Conservation (phyloP, 1,139 yeast genomes). For the Kodamaea arcana region DNA sequence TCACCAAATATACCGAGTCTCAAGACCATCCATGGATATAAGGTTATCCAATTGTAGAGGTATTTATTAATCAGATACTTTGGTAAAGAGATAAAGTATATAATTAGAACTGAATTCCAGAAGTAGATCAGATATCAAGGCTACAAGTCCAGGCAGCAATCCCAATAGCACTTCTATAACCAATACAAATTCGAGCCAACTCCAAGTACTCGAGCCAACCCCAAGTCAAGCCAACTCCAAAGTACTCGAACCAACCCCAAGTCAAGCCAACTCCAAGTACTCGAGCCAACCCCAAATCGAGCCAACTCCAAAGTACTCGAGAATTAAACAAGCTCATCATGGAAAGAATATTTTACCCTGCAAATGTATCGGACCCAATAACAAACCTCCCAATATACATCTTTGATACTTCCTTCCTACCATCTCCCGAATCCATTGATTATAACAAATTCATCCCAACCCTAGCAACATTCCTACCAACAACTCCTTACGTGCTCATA, state of each 20-base stretch:
- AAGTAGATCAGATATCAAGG: too few relatives aligned
- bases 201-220: background rate
- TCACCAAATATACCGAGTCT: too few relatives aligned
- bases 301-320: background rate
- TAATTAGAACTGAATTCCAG: too few relatives aligned
- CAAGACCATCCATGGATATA: too few relatives aligned
- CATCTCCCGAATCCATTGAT: conserved; percentile 46
- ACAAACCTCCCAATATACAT: conserved; percentile 64
- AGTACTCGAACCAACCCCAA: too few relatives aligned
- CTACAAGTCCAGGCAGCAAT: too few relatives aligned
- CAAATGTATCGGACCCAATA: conserved; percentile 57
- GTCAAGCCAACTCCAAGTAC: background rate
- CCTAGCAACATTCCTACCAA: conserved; percentile 45
- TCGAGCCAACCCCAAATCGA: background rate
- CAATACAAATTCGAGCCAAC: too few relatives aligned
- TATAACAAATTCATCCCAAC: conserved; percentile 41
- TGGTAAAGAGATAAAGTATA: too few relatives aligned
- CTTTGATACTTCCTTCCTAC: conserved; percentile 73
- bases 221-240: background rate
- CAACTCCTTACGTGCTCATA: conserved; percentile 56
- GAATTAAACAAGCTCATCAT: conserved; percentile 17
- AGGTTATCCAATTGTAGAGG: too few relatives aligned
- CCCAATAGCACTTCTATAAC: too few relatives aligned
- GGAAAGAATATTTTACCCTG: conserved; percentile 56
- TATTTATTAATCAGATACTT: too few relatives aligned